Evolutionary conservation across 495 filamentous ascomycete genomes (phyloP).

Genomic region (Talaromyces nanjingensis): DNA sequence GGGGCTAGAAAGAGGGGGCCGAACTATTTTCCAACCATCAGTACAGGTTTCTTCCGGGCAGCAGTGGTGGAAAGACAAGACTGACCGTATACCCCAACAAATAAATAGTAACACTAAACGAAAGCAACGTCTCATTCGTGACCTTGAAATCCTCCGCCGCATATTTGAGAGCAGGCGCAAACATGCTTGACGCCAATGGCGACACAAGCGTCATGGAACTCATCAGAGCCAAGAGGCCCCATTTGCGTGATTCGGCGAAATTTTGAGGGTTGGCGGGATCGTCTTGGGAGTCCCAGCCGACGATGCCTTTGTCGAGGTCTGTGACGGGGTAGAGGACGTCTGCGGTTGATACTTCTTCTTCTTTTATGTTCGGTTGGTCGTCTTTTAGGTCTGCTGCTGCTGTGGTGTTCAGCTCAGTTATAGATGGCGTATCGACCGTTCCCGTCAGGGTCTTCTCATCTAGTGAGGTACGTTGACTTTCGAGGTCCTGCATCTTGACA

Average conservation of each 20-base stretch:
- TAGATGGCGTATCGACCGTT: background rate
- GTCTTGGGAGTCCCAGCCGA: slow-evolving; percentile 47
- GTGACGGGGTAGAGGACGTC: slow-evolving; percentile 17
- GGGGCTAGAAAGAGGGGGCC: slow-evolving; percentile 40
- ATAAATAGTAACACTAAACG: slow-evolving; percentile 50
- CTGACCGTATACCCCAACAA: slow-evolving; percentile 52
- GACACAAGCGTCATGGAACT: slow-evolving; percentile 41
- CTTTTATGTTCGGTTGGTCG: background rate
- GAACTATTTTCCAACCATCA: slow-evolving; percentile 10
- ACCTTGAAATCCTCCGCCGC: slow-evolving; percentile 56
- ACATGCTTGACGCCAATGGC: slow-evolving; percentile 59
- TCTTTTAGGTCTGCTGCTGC: background rate
- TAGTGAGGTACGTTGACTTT: background rate
- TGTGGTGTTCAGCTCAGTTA: background rate
- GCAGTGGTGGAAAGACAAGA: too few relatives aligned
- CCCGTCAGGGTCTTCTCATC: background rate
- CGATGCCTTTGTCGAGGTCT: slow-evolving; percentile 20
- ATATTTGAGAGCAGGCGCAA: slow-evolving; percentile 54
- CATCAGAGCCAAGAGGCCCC: slow-evolving; percentile 23
- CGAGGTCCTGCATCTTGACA: background rate
- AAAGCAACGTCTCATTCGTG: slow-evolving; percentile 38
- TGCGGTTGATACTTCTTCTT: background rate
- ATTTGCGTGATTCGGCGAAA: slow-evolving; percentile 42
- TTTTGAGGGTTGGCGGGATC: slow-evolving; percentile 68
- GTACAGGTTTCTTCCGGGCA: too few relatives aligned